Evolutionary conservation across 495 filamentous ascomycete genomes (phyloP), one percentile per base, ranked within the genome.

Genomic region (Penicillium coprophilum): DNA sequence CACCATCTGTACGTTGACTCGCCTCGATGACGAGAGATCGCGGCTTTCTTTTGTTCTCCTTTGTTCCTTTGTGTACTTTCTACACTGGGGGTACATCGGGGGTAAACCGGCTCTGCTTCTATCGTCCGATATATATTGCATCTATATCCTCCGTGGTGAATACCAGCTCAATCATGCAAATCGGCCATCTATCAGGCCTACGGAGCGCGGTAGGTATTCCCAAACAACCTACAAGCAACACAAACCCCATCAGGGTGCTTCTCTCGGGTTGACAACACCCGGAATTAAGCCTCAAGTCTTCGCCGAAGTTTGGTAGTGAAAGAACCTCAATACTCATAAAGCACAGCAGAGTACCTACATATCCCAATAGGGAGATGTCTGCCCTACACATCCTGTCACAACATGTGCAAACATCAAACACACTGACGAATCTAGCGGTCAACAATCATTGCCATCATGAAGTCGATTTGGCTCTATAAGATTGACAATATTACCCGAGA

Each of bases 401-500:
- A 15, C 51, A 36, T 54, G 21, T 46, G 39, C 27, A 36, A 31
- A 24, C 19, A 7, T 45, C 19, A 6, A 38, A 8, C 36, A 30
- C 10, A 20, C 36, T 12, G 15, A 38, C 30, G 19, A 34, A 45
- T 36, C 30, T 34, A 32, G 20, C 13, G 39, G 40, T 20, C 51
- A 24, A 50, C 17, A 13, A 19, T 2, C 23, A 41, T 21, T 24
- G 21, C 19, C 13, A 21, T 34, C 1, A 31, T 23, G 12, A 19
- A 45, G 19, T 34, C 4, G 7, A 17, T 12, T 21, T 19, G 6
- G 17, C 28, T 28, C 39, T 6, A 10, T 12, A 3, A 13, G 9
- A 36, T 17, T 45, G 19, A 31, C 28, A 53, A 43, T 53, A 53
- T 23, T 31, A 32, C 39, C 50, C 50, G 50, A 53, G 39, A 34